Conservation (phyloP, 352 stramenopile genomes). For the Pythium biforme region DNA sequence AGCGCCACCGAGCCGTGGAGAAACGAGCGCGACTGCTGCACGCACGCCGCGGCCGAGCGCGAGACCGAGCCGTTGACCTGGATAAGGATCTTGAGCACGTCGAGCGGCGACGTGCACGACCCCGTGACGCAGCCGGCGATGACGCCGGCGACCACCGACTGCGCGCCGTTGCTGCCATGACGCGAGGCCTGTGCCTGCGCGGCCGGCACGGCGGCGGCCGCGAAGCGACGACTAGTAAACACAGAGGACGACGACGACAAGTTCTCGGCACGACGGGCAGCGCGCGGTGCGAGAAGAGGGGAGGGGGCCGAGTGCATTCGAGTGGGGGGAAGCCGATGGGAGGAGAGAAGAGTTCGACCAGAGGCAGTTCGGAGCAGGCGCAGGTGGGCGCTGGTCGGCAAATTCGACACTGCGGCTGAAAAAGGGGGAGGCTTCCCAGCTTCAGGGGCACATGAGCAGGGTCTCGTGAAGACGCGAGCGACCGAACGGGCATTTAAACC, state of each 20-base stretch:
- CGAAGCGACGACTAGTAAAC: neutral
- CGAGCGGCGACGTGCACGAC: slow-evolving; percentile 76
- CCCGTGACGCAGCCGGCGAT: slow-evolving; percentile 80
- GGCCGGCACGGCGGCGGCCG: neutral
- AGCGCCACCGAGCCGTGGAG: slow-evolving; percentile 31
- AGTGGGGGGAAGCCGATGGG: neutral
- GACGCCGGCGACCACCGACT: slow-evolving; percentile 70
- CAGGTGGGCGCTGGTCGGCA: slow-evolving; percentile 6
- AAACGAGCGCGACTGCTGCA: slow-evolving; percentile 14
- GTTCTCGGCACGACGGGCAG: slow-evolving; percentile 9
- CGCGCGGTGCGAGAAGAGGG: slow-evolving; percentile 1
- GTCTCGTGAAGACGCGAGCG: too few species aligned
- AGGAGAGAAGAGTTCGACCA: too few species aligned
- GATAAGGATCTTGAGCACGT: slow-evolving; percentile 86
- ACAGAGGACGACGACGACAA: neutral
- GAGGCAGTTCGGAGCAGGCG: neutral
- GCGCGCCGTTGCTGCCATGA: slow-evolving; percentile 33
- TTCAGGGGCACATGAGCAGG: too few species aligned
- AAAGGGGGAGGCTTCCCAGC: neutral
- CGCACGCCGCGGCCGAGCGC: slow-evolving; percentile 29
- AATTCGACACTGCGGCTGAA: slow-evolving; percentile 26
- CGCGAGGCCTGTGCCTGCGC: neutral
- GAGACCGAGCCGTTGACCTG: slow-evolving; percentile 59
- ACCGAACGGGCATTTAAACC: slow-evolving; percentile 15
- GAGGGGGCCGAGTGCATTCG: slow-evolving; percentile 8